phyloP scores from a whole-genome alignment of 75 land plant genomes.

The Picea glauca region DNA sequence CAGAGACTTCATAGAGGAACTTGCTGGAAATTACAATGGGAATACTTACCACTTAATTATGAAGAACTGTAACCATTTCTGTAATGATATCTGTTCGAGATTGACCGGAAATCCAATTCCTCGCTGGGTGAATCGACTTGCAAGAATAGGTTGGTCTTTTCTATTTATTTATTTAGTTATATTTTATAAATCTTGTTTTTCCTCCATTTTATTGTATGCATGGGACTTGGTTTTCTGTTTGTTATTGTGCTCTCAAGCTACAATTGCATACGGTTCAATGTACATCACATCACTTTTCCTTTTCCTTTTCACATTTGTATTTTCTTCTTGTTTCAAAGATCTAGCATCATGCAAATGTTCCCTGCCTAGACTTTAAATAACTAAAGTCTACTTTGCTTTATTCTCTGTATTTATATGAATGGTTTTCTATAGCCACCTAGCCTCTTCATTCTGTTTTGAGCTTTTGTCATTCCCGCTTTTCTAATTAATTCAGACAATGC shows the following conservation, averaged over 20 bases:
- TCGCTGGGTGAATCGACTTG: slow-evolving; percentile 51
- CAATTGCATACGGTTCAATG: too few relatives aligned
- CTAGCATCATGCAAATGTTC: not conserved
- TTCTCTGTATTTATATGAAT: not conserved
- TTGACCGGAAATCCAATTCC: slow-evolving; percentile 34
- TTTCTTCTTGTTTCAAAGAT: not conserved
- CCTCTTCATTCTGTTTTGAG: not conserved
- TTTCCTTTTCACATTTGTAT: not conserved
- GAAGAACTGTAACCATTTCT: slow-evolving; percentile 58
- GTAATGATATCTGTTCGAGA: slow-evolving; percentile 35
- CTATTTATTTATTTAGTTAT: not conserved
- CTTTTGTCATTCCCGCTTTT: not conserved
- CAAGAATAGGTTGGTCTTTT: slow-evolving; percentile 28
- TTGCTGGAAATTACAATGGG: slow-evolving; percentile 31
- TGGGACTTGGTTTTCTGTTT: too few relatives aligned
- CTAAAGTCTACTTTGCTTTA: too few relatives aligned
- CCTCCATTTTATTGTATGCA: not conserved
- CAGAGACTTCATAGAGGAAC: slow-evolving; percentile 28
- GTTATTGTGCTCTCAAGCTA: not conserved
- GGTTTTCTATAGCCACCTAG: too few relatives aligned
- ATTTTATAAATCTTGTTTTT: not conserved
- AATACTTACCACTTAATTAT: slow-evolving; percentile 36
- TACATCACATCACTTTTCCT: not conserved
- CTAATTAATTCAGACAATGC: not conserved
- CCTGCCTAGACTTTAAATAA: too few relatives aligned